These are phyloP conservation scores for Cyathus striatus DNA, from an alignment of 768 basidiomycete genomes.

Conservation along the genomic window DNA sequence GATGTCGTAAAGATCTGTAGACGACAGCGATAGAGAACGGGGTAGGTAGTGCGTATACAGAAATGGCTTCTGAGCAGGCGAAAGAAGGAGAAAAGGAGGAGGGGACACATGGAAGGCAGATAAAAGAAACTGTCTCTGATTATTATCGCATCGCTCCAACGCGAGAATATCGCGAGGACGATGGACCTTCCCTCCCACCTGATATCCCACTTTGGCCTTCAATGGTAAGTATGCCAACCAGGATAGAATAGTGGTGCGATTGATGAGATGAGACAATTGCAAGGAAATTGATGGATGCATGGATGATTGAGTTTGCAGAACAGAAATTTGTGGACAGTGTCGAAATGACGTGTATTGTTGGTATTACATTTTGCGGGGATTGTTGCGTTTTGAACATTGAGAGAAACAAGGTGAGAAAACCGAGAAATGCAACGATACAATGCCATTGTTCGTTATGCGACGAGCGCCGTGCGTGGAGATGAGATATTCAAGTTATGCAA, in stretches of 20 bases:
- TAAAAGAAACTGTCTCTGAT: constrained; percentile 28
- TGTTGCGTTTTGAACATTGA: constrained; percentile 50
- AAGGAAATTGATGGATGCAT: constrained; percentile 63
- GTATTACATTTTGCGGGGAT: constrained; percentile 80
- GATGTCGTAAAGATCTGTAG: constrained; percentile 33
- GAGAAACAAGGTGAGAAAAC: constrained; percentile 32
- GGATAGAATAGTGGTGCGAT: constrained; percentile 39
- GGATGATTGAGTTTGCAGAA: constrained; percentile 60
- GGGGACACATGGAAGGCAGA: constrained; percentile 22
- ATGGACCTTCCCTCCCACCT: constrained; percentile 20
- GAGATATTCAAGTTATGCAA: constrained; percentile 74
- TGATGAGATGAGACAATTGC: constrained; percentile 53
- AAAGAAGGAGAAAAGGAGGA: constrained; percentile 23
- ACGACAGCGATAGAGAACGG: constrained; percentile 30
- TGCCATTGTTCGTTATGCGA: constrained; percentile 44
- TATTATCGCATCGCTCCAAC: constrained; percentile 16
- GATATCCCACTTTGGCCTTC: constrained; percentile 22
- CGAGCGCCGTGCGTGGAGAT: constrained; percentile 54
- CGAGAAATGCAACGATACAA: constrained; percentile 28
- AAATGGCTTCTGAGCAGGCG: constrained; percentile 16
- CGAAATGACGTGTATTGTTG: constrained; percentile 57
- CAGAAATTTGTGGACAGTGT: constrained; percentile 55
- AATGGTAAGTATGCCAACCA: constrained; percentile 46
- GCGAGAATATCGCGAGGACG: constrained; percentile 15
- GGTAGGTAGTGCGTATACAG: constrained; percentile 18